Conservation (phyloP, 1,284 basidiomycete species). For the Ustilago shanxiensis region DNA sequence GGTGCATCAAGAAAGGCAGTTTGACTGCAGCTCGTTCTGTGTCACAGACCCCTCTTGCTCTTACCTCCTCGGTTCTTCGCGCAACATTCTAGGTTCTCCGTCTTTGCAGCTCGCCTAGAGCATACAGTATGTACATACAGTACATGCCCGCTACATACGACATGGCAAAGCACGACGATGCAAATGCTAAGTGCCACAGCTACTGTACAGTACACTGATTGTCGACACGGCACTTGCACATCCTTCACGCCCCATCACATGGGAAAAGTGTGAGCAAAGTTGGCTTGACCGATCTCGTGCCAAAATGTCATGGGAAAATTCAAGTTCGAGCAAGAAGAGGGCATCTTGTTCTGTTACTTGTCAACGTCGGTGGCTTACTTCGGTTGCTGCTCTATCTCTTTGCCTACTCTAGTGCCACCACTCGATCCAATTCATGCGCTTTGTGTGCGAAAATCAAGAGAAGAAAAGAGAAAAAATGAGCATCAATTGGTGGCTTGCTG, state of each 20-base stretch:
- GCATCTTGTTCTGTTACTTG: not conserved
- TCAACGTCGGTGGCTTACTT: not conserved
- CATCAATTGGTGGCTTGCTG: not conserved
- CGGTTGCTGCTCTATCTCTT: not conserved
- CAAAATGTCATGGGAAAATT: slow-evolving; percentile 3
- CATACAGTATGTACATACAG: not conserved
- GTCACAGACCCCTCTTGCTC: slow-evolving; percentile 1
- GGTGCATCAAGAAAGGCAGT: slow-evolving; percentile 15
- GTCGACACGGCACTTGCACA: not conserved
- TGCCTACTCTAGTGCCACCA: not conserved
- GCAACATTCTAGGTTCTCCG: not conserved
- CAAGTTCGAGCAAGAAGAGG: not conserved
- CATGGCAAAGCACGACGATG: not conserved
- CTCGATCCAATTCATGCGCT: not conserved
- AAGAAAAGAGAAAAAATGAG: not conserved
- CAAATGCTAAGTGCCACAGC: not conserved
- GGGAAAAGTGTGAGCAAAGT: not conserved
- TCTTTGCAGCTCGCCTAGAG: slow-evolving; percentile 2
- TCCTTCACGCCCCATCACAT: not conserved
- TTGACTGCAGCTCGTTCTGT: slow-evolving; percentile 2
- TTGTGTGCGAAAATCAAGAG: too few relatives aligned
- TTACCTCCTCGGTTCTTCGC: not conserved
- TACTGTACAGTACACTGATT: not conserved
- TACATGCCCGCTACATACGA: not conserved
- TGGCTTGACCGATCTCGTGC: not conserved